These are phyloP conservation scores for Triticum dicoccoides DNA, from an alignment of 176 grass and related monocot genomes.

Conservation along the genomic window DNA sequence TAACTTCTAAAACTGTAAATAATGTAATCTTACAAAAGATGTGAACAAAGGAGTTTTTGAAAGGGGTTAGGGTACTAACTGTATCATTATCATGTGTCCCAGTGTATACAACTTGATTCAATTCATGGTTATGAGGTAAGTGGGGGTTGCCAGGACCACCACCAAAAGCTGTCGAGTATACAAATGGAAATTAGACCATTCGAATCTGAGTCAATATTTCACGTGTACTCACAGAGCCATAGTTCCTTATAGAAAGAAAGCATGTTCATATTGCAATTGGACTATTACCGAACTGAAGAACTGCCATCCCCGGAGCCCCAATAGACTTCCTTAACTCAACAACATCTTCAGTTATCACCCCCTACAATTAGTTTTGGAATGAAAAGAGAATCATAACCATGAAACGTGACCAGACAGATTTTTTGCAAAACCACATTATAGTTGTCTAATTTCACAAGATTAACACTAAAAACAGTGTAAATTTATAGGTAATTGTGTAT, in stretches of 20 bases:
- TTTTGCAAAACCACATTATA: background rate
- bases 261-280: background rate
- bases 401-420: background rate
- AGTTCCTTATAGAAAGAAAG: background rate
- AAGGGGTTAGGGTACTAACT: conserved; percentile 38
- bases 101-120: conserved; percentile 94
- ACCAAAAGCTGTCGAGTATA: conserved; percentile 58
- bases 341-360: conserved; percentile 95
- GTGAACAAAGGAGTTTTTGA: background rate
- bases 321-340: conserved; percentile 90
- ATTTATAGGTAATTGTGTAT: background rate
- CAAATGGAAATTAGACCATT: conserved; percentile 11
- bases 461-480: background rate
- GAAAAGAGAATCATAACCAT: conserved; percentile 30
- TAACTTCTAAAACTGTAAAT: background rate
- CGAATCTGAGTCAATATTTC: background rate
- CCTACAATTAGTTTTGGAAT: conserved; percentile 39
- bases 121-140: conserved; percentile 93
- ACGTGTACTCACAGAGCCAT: background rate
- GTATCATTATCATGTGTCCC: conserved; percentile 99
- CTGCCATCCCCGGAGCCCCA: conserved; percentile 87
- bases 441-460: background rate
- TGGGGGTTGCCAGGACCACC: conserved; percentile 80
- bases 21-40: background rate
- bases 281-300: conserved; percentile 93